Conservation (phyloP, 176 grass and related monocot species). For the Raddia guianensis region DNA sequence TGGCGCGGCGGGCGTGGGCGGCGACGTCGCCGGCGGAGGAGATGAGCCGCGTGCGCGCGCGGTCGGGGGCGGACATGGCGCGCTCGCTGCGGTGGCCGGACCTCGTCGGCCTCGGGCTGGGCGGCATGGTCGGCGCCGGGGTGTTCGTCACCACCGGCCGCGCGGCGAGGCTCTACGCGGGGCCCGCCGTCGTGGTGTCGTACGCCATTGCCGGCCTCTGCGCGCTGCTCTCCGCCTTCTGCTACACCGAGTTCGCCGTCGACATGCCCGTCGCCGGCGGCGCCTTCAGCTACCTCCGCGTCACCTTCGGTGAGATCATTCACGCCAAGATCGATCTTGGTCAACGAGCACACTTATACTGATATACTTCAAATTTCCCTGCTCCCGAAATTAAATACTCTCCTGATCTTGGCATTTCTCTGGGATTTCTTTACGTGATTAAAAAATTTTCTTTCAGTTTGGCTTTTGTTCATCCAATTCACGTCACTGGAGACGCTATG, state of each 20-base stretch:
- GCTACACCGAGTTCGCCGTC: conserved; percentile 97
- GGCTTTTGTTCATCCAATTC: conserved; percentile 22
- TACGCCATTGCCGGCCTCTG: conserved; percentile 96
- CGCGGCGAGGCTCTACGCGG: conserved; percentile 35
- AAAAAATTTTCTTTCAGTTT: neutral
- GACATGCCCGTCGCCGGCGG: conserved; percentile 52
- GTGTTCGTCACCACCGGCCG: conserved; percentile 65
- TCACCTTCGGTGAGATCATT: conserved; percentile 79
- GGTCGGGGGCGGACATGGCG: conserved; percentile 63
- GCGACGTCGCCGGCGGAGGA: conserved; percentile 63
- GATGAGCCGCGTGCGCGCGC: conserved; percentile 65
- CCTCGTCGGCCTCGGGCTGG: conserved; percentile 67
- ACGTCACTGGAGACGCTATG: conserved; percentile 28
- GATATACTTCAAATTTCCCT: neutral
- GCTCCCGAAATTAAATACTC: neutral
- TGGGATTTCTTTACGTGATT: neutral
- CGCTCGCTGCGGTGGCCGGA: conserved; percentile 70
- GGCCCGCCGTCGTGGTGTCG: conserved; percentile 45
- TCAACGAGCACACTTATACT: neutral
- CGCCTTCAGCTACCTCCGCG: conserved; percentile 26
- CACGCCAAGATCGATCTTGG: conserved; percentile 15
- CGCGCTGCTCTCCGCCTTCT: conserved; percentile 94
- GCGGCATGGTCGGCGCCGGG: conserved; percentile 66
- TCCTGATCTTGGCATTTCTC: neutral
- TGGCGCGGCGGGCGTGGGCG: conserved; percentile 48